Base-by-base conservation (phyloP, 2,329 filamentous ascomycete genomes). In the Fusarium sp. region DNA sequence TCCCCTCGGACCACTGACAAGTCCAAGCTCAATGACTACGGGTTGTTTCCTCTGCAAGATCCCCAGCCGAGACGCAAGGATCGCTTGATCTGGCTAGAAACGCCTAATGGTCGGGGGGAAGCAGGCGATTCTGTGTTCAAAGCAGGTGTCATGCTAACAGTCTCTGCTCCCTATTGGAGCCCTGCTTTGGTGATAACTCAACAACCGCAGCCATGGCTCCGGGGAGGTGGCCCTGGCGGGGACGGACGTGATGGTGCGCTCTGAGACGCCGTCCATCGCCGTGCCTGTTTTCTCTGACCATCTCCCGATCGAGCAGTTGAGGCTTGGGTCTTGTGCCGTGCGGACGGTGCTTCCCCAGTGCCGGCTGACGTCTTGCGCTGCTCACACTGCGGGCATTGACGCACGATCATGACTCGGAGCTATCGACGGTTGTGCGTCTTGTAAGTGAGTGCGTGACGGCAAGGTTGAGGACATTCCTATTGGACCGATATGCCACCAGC, bases 361-460 rank as follows among this genome's bases (percentile, higher is more conserved):
- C 74, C 73, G 75, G 70, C 68, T 77, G 75, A 77, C 68, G 65
- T 66, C 67, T 74, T 66, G 30, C 45, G 58, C 68, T 60, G 66
- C 43, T 72, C 70, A 43, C 61, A 54, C 57, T 41, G 48, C 37
- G 63, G 37, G 50, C 63, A 71, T 56, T 64, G 64, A 67, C 59
- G 71, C 75, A 73, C 68, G 63, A 70, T 52, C 73, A 78, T 76
- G 76, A 78, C 75, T 78, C 76, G 73, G 70, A 64, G 61, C 64
- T 52, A 54, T 64, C 35, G 54, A 37, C 48, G 52, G 56, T 63
- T 74, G 64, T 48, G 54, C 39, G 60, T 57, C 58, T 60, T 60
- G 27, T 62, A 71, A 73, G 69, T 73, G 72, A 69, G 59, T 76
- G 64, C 61, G 75, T 71, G 58, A 64, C 66, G 72, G 73, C 64